These are phyloP conservation scores for Pelargonium exstipulatum DNA, from an alignment of 441 rosid genomes.

Conservation along the genomic window DNA sequence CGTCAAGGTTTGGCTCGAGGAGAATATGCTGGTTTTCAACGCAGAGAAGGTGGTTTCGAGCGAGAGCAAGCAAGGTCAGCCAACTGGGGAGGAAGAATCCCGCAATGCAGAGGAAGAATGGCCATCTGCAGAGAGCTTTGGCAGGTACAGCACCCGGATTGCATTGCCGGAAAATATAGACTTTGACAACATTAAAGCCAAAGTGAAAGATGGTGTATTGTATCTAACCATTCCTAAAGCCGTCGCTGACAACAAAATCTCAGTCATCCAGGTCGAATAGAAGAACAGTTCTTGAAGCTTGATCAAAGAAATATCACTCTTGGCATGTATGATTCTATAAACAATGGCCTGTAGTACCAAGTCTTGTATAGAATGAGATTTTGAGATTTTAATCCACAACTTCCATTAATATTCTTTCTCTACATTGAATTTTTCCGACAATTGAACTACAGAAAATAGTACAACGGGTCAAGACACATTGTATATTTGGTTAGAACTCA, in stretches of 20 bases:
- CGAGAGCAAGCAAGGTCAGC: not conserved
- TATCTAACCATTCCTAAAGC: slow-evolving; percentile 31
- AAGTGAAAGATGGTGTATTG: slow-evolving; percentile 30
- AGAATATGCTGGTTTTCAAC: slow-evolving; percentile 26
- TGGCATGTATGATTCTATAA: no score
- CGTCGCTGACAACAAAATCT: slow-evolving; percentile 13
- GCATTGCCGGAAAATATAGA: slow-evolving; percentile 29
- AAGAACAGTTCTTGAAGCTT: not conserved
- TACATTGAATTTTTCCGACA: not conserved
- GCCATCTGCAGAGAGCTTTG: slow-evolving; percentile 20
- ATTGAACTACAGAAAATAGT: not conserved
- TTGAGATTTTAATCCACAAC: not conserved
- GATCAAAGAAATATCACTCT: no score
- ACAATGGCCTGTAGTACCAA: no score
- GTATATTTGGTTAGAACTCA: not conserved
- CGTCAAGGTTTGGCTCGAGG: slow-evolving; percentile 28
- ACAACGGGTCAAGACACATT: not conserved
- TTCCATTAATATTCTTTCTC: no score
- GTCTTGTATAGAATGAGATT: no score
- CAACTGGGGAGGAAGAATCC: not conserved
- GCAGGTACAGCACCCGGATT: slow-evolving; percentile 24
- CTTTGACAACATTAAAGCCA: slow-evolving; percentile 25
- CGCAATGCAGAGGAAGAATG: slow-evolving; percentile 22
- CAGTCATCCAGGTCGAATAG: slow-evolving; percentile 23
- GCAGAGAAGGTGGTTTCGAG: slow-evolving; percentile 21